Evolutionary conservation across 2,329 filamentous ascomycete genomes (phyloP), one percentile per base, ranked within the genome.

Genomic region (Colletotrichum euphorbiae): DNA sequence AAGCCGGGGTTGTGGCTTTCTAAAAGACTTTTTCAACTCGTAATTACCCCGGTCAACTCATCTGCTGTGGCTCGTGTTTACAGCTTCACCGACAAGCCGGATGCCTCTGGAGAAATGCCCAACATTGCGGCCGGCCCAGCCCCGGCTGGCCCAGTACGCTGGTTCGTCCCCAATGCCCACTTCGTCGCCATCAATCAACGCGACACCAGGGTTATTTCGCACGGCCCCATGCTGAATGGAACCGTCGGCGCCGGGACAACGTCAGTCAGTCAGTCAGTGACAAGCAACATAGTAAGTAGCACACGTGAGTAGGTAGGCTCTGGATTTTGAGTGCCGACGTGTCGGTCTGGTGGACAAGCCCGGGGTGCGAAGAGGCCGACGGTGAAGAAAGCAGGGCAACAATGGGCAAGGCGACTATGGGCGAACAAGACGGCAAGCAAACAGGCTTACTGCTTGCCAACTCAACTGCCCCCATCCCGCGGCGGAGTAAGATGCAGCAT

Each of bases 31-130:
- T 64, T 60, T 38, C 61, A 54, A 48, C 42, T 59, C 65, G 58
- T 55, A 33, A 43, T 15, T 40, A 69, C 66, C 66, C 66, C 48
- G 54, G 66, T 42, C 50, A 33, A 36, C 43, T 69, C 61, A 69
- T 69, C 66, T 69, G 61, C 56, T 62, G 57, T 62, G 54, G 61
- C 64, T 67, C 64, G 64, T 67, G 64, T 67, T 67, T 33, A 42
- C 36, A 51, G 38, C 43, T 56, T 67, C 64, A 67, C 66, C 61
- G 66, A 59, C 66, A 60, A 56, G 48, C 63, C 19, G 66, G 66
- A 54, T 54, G 61, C 46, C 48, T 69, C 48, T 69, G 66, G 61
- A 69, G 66, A 38, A 38, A 45, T 33, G 61, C 40, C 60, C 60
- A 64, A 19, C 46, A 36, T 31, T 38, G 65, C 48, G 61, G 61